These are phyloP conservation scores for Trametes sp. DNA, from an alignment of 1,284 basidiomycete species.

Conservation along the genomic window DNA sequence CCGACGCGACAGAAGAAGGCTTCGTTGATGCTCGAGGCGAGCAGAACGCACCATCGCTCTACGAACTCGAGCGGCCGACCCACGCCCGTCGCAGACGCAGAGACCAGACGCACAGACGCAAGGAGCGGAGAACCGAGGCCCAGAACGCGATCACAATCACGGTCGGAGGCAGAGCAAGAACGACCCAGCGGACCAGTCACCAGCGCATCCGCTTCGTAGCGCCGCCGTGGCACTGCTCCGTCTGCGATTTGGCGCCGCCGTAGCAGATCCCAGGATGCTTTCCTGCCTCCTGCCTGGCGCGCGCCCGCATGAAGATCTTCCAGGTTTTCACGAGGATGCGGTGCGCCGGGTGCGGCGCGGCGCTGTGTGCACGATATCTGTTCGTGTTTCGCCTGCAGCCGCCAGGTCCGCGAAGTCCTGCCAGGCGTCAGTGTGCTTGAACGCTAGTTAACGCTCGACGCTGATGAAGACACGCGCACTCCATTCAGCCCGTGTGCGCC, in stretches of 20 bases:
- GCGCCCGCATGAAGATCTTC: too few relatives aligned
- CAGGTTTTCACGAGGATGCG: too few relatives aligned
- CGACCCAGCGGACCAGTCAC: too few relatives aligned
- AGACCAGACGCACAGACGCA: too few relatives aligned
- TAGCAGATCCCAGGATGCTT: neutral
- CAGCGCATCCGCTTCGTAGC: neutral
- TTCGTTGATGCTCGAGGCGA: neutral
- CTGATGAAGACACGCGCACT: too few relatives aligned
- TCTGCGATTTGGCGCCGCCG: neutral
- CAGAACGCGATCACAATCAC: too few relatives aligned
- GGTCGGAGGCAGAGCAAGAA: too few relatives aligned
- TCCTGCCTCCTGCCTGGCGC: neutral
- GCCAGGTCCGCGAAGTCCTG: neutral
- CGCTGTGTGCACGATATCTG: too few relatives aligned
- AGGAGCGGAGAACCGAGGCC: too few relatives aligned
- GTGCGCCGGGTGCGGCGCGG: too few relatives aligned
- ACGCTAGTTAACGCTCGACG: too few relatives aligned
- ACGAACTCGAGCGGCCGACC: neutral
- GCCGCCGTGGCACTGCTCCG: neutral
- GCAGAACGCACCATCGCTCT: neutral
- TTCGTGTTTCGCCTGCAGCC: neutral
- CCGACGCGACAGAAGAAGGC: neutral
- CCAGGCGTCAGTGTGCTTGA: neutral
- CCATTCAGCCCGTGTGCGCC: neutral
- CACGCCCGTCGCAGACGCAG: neutral